Base-by-base conservation (phyloP, 768 basidiomycete species). In the Tricholomella constricta region DNA sequence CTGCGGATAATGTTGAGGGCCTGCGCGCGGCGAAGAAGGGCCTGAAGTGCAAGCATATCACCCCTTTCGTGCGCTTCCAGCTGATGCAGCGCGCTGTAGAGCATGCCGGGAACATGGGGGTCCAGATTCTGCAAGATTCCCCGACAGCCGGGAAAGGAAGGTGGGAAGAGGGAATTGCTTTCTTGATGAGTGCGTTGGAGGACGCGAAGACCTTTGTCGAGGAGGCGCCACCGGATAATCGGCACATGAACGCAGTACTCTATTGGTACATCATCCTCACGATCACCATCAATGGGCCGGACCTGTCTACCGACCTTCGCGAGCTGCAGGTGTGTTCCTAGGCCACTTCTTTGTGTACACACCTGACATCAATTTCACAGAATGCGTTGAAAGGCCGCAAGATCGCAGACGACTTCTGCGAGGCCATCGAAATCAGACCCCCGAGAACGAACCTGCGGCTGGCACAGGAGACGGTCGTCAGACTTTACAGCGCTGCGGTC, bases 11-110 rank as follows among this genome's bases (percentile, higher is more conserved):
- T 35, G 70, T 74, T 6, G 72, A 75, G n/a, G 85, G 82, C 1
- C 70, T 88, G 22, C 77, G 82, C 7, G 82, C 77, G 1, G 80
- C 83, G 55, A 86, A 87, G 73, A 82, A 87, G 61, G 86, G 86
- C 1, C 55, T 87, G 59, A 85, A 82, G 61, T 79, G 81, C 69
- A 75, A 74, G 53, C 63, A 72, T 14, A 76, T 73, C 12, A 78
- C 83, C 12, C 76, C 80, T 2, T 88, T 86, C 54, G 65, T 88
- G 6, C 76, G 75, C 37, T 78, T 76, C 51, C 77, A 77, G 62
- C 65, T 87, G 62, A 73, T 83, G 68, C 80, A 83, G 56, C 78
- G 85, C n/a, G 80, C 84, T 0, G 77, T 84, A 3, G 79, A 80
- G 58, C 82, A 83, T 57, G 83, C 85, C 1, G 79, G 78, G 1